Evolutionary conservation across 305 asterid genomes (phyloP).

Genomic region (Fraxinus nigra): DNA sequence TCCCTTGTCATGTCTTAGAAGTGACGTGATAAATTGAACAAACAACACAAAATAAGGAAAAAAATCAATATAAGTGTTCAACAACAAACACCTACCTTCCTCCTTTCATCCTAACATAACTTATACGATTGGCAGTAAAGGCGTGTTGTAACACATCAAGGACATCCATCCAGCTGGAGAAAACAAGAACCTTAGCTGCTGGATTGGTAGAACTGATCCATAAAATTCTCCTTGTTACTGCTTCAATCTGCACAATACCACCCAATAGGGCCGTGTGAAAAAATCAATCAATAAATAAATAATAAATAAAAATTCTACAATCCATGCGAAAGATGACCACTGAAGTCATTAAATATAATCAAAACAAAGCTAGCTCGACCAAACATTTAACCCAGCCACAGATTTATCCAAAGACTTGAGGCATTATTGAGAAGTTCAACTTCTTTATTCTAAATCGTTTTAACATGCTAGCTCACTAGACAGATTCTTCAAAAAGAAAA

Average conservation of each 20-base stretch:
- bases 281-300: too few species aligned
- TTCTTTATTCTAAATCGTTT: background rate
- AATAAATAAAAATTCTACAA: background rate
- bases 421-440: slow-evolving; percentile 1
- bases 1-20: background rate
- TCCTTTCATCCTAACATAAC: slow-evolving; percentile 86
- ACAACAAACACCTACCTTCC: slow-evolving; percentile 61
- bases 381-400: slow-evolving; percentile 11
- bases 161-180: slow-evolving; percentile 95
- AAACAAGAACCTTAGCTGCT: slow-evolving; percentile 67
- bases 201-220: slow-evolving; percentile 64
- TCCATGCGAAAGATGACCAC: background rate
- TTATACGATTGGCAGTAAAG: slow-evolving; percentile 67
- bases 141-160: slow-evolving; percentile 97
- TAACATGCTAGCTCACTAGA: background rate
- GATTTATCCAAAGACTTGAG: background rate
- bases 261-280: slow-evolving; percentile 13
- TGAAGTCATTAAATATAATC: background rate
- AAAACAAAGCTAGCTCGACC: slow-evolving; percentile 9
- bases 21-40: background rate
- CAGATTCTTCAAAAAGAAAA: background rate
- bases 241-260: slow-evolving; percentile 65
- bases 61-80: background rate
- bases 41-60: background rate
- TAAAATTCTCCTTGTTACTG: slow-evolving; percentile 86